Base-by-base conservation (phyloP, 495 filamentous ascomycete species). In the Collariella sp. region DNA sequence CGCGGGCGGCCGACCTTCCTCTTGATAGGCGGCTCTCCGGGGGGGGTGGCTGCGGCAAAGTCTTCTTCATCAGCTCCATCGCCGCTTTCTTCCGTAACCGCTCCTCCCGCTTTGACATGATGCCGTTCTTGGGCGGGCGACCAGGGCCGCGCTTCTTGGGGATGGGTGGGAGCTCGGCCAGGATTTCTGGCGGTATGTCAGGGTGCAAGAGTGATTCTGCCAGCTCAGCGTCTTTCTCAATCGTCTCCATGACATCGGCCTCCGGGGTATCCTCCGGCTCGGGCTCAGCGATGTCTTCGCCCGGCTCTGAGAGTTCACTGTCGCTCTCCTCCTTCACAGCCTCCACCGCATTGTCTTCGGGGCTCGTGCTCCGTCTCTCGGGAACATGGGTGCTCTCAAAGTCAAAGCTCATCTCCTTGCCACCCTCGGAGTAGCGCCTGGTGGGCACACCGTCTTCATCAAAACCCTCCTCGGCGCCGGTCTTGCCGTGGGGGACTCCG, bases 41-140 rank as follows among this genome's bases (percentile, higher is more conserved):
- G 62, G 67, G 62, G n/a, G 71, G 67, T 5, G 66, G 64, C 34
- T 67, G 72, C 5, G 75, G 72, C 31, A 69, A 45, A 43, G 67
- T 73, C 62, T 76, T 71, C 64, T 74, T 77, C 18, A 70, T 72
- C 18, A 68, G 63, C 54, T 77, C 72, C 58, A 72, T 68, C 36
- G 71, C 79, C 55, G 84, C 79, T 61, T 83, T 84, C 60, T 83
- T 82, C 51, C 84, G 73, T 55, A 83, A 69, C 54, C 79, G 77
- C 56, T 84, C 75, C 67, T 88, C 87, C 35, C 89, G 80, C 72
- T 95, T 95, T 7, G 89, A 95, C 81, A 94, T 90, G 64, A 93
- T 82, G 7, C 90, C 90, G 67, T 95, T 86, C 75, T 95, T 95
- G 9, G 90, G 90, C 41, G 90, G 90, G 49, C 90, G 74, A 31